These are phyloP conservation scores for Suzukiozyma palmioleophila DNA, from an alignment of 1,139 yeast genomes.

Conservation along the genomic window DNA sequence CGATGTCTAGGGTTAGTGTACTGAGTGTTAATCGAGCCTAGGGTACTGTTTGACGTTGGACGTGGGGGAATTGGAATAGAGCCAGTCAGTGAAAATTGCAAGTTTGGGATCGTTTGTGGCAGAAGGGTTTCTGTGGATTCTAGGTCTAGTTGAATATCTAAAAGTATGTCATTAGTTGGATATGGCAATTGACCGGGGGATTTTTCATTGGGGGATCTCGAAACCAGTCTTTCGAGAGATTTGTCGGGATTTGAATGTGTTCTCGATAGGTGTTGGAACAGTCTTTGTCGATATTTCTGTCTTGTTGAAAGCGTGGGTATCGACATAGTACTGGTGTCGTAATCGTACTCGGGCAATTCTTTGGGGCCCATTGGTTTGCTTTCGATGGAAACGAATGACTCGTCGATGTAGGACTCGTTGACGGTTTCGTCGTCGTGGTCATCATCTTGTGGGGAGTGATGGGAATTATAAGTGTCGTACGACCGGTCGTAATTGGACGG, in stretches of 20 bases:
- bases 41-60: neutral
- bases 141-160: neutral
- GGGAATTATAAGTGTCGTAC: neutral
- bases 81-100: neutral
- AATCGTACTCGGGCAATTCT: slow-evolving; percentile 32
- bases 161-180: slow-evolving; percentile 11
- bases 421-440: neutral
- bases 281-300: slow-evolving; percentile 5
- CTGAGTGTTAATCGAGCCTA: neutral
- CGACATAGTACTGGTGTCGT: neutral
- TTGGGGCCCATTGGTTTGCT: slow-evolving; percentile 43
- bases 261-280: slow-evolving; percentile 11
- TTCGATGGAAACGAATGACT: slow-evolving; percentile 15
- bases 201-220: neutral
- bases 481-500: slow-evolving; percentile 1
- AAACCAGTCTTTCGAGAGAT: neutral
- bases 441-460: neutral
- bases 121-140: neutral
- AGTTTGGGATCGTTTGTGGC: slow-evolving; percentile 1
- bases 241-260: slow-evolving; percentile 5
- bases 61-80: neutral
- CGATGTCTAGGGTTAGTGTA: neutral
- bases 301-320: slow-evolving; percentile 1
- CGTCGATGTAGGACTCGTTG: slow-evolving; percentile 7
- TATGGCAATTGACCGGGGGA: slow-evolving; percentile 11